Evolutionary conservation across 441 rosid species (phyloP), one percentile per base, ranked within the genome.

Genomic region (Erodium moschatum): DNA sequence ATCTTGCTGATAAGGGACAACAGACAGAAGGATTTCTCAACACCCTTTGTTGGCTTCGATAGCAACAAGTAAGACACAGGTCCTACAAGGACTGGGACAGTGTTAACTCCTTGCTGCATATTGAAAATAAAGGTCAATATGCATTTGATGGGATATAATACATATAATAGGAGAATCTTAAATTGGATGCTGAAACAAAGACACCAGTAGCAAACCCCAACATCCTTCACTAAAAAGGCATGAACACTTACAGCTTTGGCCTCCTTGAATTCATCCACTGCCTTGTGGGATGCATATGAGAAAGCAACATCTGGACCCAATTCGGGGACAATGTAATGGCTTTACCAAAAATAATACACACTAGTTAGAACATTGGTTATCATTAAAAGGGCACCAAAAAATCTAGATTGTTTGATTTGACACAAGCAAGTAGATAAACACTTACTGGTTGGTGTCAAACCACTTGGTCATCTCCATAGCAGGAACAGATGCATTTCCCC

Each of bases 381-480:
- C 10, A 9, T 8, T 42, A 9, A 8, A 42, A 29, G 1, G 48
- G 1, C 11, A 10, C 48, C 13, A 42, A 42, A 42, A 42, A 1
- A 42, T 42, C 12, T 2, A 42, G 48, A 42, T 42, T 42, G 2
- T 42, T 42, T 42, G 11, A 42, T 42, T 10, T 10, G 48, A 9
- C 48, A 42, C 13, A 9, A 42, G 12, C 48, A 42, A 42, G 48
- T 42, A 42, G 48, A 42, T 42, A 42, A 42, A 42, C 72, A 90
- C 98, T 87, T 77, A 93, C 98, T 93, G 90, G 96, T 93, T 93
- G 81, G 98, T 93, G 90, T 92, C 98, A 69, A 92, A 92, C 98
- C 98, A 92, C 91, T 92, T 92, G 82, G 97, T 92, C 98, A 93
- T 93, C 75, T 93, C 98, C 98, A 93, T 93, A 52, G 98, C 98